These are phyloP conservation scores for Pleurozium schreberi DNA, from an alignment of 225 moss, liverwort and hornwort species.

Conservation along the genomic window DNA sequence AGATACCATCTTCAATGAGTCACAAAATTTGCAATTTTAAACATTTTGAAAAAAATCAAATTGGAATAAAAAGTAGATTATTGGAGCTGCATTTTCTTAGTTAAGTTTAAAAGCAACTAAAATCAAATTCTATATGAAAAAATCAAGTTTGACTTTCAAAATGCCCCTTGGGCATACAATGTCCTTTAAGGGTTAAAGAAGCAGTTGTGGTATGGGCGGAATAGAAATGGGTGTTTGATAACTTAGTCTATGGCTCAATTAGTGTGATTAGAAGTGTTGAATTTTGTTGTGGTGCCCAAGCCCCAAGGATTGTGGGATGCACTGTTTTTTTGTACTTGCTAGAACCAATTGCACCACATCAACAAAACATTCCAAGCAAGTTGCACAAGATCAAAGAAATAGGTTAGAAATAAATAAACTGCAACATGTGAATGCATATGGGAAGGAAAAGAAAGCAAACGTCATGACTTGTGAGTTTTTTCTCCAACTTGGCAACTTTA, in stretches of 20 bases:
- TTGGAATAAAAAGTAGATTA: too few species aligned
- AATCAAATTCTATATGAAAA: too few species aligned
- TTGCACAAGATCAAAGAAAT: not conserved
- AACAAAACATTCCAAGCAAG: not conserved
- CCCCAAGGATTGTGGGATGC: rapidly evolving
- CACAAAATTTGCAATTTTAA: too few species aligned
- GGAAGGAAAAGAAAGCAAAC: not conserved
- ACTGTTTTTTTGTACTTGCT: not conserved
- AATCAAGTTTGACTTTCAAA: too few species aligned
- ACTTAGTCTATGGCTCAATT: not conserved
- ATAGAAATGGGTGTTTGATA: not conserved
- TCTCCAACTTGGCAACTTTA: not conserved
- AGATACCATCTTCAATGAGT: too few species aligned
- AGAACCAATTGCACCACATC: rapidly evolving
- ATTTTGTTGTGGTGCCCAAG: rapidly evolving
- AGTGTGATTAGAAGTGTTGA: not conserved
- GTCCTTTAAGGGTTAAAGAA: too few species aligned
- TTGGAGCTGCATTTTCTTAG: too few species aligned
- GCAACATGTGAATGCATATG: not conserved
- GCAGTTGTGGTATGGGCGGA: rapidly evolving
- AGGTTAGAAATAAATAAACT: not conserved
- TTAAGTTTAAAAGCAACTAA: too few species aligned
- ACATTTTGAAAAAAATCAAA: too few species aligned
- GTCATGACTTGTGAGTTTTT: not conserved
- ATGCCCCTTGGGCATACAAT: too few species aligned